These are phyloP conservation scores for Bipolaris victoriae DNA, from an alignment of 2,329 filamentous ascomycete genomes.

Conservation along the genomic window DNA sequence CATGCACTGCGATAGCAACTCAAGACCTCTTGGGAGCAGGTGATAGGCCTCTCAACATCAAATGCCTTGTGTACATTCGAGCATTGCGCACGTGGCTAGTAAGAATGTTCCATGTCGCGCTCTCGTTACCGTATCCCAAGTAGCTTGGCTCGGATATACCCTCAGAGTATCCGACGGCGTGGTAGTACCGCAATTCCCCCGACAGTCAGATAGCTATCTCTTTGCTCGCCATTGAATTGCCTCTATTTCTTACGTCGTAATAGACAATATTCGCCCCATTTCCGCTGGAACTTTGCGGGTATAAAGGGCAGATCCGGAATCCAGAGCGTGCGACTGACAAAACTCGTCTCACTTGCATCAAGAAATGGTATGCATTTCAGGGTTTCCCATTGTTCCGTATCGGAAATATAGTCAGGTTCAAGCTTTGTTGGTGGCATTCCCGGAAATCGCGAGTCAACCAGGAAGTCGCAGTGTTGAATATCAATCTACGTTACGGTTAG, in stretches of 20 bases:
- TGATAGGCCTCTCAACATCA: neutral
- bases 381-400: slow-evolving; percentile 76
- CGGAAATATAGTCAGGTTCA: slow-evolving; percentile 81
- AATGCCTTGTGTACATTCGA: neutral
- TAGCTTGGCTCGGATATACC: neutral
- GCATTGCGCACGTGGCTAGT: neutral
- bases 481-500: slow-evolving; percentile 60
- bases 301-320: slow-evolving; percentile 74
- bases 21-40: slow-evolving; percentile 1
- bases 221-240: neutral
- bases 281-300: slow-evolving; percentile 71
- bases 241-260: slow-evolving; percentile 59
- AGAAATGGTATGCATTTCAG: slow-evolving; percentile 80
- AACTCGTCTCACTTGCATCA: slow-evolving; percentile 74
- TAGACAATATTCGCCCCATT: slow-evolving; percentile 90
- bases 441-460: slow-evolving; percentile 86
- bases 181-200: neutral
- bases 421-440: slow-evolving; percentile 63
- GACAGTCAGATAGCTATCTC: neutral
- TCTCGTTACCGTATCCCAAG: neutral
- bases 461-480: slow-evolving; percentile 75
- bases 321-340: slow-evolving; percentile 80
- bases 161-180: neutral
- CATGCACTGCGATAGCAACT: slow-evolving; percentile 16
- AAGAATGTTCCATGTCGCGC: neutral